These are phyloP conservation scores for Thozetella sp. DNA, from an alignment of 495 filamentous ascomycete genomes.

Conservation along the genomic window DNA sequence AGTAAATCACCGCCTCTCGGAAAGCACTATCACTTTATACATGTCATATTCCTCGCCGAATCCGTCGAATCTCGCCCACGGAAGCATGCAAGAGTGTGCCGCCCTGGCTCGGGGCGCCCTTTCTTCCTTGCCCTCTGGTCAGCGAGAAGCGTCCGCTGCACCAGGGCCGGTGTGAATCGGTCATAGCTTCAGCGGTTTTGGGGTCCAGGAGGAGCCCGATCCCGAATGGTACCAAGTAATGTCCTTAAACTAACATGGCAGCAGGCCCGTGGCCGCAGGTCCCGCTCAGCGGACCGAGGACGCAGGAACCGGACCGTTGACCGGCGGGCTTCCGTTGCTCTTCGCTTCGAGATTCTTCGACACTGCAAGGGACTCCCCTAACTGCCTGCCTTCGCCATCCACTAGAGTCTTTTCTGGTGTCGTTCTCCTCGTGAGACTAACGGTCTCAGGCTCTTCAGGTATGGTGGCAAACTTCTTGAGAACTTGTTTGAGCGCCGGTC, in stretches of 20 bases:
- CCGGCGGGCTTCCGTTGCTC: slow-evolving; percentile 10
- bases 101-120: no score
- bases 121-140: no score
- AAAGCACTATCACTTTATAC: neutral
- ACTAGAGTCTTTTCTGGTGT: slow-evolving; percentile 26
- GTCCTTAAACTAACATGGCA: no score
- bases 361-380: slow-evolving; percentile 9
- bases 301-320: neutral
- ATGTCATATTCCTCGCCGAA: no score
- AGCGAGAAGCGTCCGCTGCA: no score
- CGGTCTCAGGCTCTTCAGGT: slow-evolving; percentile 51
- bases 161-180: no score
- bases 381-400: neutral
- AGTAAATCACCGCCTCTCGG: neutral
- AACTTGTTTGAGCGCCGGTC: slow-evolving; percentile 83
- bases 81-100: no score
- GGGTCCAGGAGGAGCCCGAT: no score
- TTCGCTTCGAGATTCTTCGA: slow-evolving; percentile 1
- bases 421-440: slow-evolving; percentile 25
- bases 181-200: no score
- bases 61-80: no score
- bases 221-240: no score
- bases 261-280: no score
- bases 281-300: neutral
- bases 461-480: slow-evolving; percentile 66